Evolutionary conservation across 1,284 basidiomycete genomes (phyloP).

Genomic region (Neolentinus lepideus): DNA sequence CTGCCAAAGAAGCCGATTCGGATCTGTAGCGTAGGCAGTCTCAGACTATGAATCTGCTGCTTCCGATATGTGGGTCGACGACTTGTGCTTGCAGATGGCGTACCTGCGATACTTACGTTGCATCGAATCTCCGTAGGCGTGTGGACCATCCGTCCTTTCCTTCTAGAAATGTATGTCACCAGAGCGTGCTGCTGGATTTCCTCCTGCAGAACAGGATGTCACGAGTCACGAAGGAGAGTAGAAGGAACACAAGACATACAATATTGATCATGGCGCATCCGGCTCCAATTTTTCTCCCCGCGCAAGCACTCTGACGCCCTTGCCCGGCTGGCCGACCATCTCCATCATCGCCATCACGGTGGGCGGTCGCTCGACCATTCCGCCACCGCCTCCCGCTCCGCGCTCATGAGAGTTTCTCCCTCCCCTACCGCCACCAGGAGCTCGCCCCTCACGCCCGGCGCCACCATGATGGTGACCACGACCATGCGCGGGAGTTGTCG

Average conservation of each 20-base stretch:
- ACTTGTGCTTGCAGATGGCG: not conserved
- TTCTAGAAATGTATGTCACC: not conserved
- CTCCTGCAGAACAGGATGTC: not conserved
- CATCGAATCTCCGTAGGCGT: not conserved
- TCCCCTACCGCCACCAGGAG: conserved; percentile 14
- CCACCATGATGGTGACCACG: conserved; percentile 1
- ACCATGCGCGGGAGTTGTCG: not conserved
- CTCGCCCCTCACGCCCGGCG: too few relatives aligned
- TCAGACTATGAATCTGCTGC: not conserved
- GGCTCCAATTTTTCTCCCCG: conserved; percentile 74
- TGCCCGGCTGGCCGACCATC: conserved; percentile 59
- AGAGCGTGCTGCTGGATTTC: not conserved
- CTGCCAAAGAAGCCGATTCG: too few relatives aligned
- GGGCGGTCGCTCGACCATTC: conserved; percentile 62
- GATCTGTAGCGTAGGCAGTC: not conserved
- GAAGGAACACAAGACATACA: not conserved
- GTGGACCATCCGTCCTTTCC: not conserved
- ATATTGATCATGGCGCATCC: conserved; percentile 3
- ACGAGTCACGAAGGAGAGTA: not conserved
- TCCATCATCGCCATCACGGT: conserved; percentile 73
- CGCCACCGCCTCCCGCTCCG: conserved; percentile 14
- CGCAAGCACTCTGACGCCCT: conserved; percentile 61
- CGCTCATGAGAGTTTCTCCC: conserved; percentile 6
- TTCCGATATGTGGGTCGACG: not conserved
- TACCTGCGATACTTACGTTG: not conserved